These are phyloP conservation scores for Rhinocladiella similis DNA, from an alignment of 2,329 filamentous ascomycete species.

Conservation along the genomic window DNA sequence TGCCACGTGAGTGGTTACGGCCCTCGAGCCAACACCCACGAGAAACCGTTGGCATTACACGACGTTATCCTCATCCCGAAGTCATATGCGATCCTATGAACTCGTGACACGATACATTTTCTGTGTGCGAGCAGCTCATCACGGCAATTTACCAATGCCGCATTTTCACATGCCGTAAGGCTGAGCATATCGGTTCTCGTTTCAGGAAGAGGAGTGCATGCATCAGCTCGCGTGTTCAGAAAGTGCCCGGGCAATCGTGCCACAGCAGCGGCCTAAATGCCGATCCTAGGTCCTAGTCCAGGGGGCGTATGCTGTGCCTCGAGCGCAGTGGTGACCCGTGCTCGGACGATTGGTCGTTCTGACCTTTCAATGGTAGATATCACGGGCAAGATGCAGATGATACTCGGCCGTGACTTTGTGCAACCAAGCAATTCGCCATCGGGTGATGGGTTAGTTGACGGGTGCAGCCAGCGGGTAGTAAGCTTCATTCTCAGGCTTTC, in stretches of 20 bases:
- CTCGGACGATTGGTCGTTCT: conserved; percentile 18
- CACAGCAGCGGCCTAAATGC: background rate
- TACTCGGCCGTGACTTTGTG: background rate
- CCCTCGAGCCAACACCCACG: too few species aligned
- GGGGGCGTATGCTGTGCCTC: background rate
- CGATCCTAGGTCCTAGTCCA: background rate
- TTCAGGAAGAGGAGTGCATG: background rate
- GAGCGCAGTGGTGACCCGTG: conserved; percentile 11
- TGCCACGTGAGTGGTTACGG: too few species aligned
- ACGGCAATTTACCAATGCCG: background rate
- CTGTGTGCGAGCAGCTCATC: too few species aligned
- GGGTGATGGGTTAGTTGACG: background rate
- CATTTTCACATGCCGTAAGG: conserved; percentile 12
- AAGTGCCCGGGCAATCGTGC: background rate
- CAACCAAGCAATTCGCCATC: background rate
- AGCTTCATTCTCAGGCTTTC: background rate
- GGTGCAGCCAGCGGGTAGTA: conserved; percentile 1
- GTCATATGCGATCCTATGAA: too few species aligned
- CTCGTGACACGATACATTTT: too few species aligned
- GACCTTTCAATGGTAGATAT: background rate
- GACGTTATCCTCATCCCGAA: too few species aligned
- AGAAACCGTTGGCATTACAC: too few species aligned
- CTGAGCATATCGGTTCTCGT: background rate
- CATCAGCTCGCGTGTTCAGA: conserved; percentile 8
- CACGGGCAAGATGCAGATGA: conserved; percentile 14